Percentiles rank a stretch among this genome's conserved stretches.
Conservation (phyloP, 805 yeast genomes). For the Hermanozyma aechmeae region DNA sequence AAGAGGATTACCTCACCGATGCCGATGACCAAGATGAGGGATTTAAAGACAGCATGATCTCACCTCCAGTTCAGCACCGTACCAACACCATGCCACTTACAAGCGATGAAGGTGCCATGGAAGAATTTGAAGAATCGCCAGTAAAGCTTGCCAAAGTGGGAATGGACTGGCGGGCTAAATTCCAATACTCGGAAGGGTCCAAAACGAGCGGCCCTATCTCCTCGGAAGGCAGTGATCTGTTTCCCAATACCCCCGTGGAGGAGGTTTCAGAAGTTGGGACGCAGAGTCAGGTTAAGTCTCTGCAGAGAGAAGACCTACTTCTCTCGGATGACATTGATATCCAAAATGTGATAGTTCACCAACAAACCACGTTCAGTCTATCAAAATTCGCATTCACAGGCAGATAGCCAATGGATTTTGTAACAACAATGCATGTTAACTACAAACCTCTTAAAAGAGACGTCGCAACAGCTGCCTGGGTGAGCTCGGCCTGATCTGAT, state of each 20-base stretch:
- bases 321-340: too few species aligned
- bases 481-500: background rate
- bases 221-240: too few species aligned
- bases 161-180: conserved; percentile 7
- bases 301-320: conserved; percentile 5
- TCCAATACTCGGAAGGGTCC: too few species aligned
- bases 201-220: too few species aligned
- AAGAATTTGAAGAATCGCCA: conserved; percentile 35
- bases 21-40: conserved; percentile 6
- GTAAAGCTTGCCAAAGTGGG: conserved; percentile 11
- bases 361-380: background rate
- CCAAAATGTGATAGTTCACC: conserved; percentile 7
- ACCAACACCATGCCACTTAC: background rate
- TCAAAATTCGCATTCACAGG: background rate
- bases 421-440: too few species aligned
- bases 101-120: conserved; percentile 20
- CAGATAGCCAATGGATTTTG: too few species aligned
- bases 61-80: conserved; percentile 3
- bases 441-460: background rate
- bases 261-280: conserved; percentile 4
- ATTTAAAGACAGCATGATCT: conserved; percentile 3
- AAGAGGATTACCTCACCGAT: conserved; percentile 8
- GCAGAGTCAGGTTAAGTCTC: conserved; percentile 5
- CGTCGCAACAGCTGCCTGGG: background rate
- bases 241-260: too few species aligned